Evolutionary conservation across 768 basidiomycete species (phyloP).

Genomic region (Macrocybe gigantea): DNA sequence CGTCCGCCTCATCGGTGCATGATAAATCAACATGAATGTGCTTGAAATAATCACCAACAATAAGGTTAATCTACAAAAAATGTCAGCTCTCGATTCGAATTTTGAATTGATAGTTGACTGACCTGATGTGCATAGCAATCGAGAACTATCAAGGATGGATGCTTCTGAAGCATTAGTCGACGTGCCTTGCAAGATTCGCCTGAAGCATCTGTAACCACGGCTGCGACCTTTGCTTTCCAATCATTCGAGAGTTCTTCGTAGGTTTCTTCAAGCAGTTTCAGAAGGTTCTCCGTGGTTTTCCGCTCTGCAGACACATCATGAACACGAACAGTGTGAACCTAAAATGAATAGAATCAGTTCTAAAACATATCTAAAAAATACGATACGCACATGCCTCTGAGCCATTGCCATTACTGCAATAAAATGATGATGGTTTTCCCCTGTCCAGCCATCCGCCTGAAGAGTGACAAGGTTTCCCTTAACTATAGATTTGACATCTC

Average conservation of each 20-base stretch:
- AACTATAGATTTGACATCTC: background rate
- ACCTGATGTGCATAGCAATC: constrained; percentile 36
- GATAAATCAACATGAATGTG: constrained; percentile 9
- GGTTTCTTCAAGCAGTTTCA: constrained; percentile 12
- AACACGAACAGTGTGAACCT: constrained; percentile 21
- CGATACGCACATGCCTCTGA: constrained; percentile 12
- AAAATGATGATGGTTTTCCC: constrained; percentile 22
- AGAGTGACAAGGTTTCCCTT: constrained; percentile 16
- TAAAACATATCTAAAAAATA: background rate
- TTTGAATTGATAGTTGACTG: constrained; percentile 1
- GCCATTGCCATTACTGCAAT: constrained; percentile 26
- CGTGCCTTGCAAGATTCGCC: constrained; percentile 25
- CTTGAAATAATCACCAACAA: constrained; percentile 33
- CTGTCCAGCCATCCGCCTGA: constrained; percentile 32
- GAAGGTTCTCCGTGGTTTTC: constrained; percentile 24
- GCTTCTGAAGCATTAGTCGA: constrained; percentile 8
- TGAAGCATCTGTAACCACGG: constrained; percentile 24
- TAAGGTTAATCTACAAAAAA: constrained; percentile 26
- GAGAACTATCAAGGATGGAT: constrained; percentile 19
- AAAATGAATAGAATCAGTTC: background rate
- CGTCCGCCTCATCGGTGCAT: constrained; percentile 17
- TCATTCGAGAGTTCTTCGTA: constrained; percentile 13
- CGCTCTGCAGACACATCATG: constrained; percentile 24
- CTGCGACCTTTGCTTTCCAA: constrained; percentile 18
- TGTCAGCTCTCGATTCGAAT: background rate